These are phyloP conservation scores for Epichloe sylvatica DNA, from an alignment of 2,329 filamentous ascomycete genomes.

Conservation along the genomic window DNA sequence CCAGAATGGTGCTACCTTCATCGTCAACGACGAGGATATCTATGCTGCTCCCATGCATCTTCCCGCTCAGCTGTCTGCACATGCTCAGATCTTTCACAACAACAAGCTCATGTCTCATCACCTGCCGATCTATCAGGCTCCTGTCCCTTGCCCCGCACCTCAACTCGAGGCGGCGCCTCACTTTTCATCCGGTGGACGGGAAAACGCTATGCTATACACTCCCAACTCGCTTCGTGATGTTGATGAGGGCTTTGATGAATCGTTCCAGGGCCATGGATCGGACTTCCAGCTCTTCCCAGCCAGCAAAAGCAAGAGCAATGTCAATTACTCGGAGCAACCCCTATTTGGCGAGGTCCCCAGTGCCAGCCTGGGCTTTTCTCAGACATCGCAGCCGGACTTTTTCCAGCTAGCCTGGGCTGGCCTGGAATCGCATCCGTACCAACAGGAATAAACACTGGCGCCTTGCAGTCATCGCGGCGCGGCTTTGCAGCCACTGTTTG, in stretches of 20 bases:
- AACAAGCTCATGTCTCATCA: slow-evolving; percentile 30
- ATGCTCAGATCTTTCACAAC: slow-evolving; percentile 21
- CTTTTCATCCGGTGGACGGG: slow-evolving; percentile 55
- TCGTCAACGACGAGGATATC: slow-evolving; percentile 46
- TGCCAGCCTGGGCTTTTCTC: slow-evolving; percentile 36
- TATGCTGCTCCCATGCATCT: slow-evolving; percentile 46
- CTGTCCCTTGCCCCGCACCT: slow-evolving; percentile 14
- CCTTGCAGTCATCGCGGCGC: neutral
- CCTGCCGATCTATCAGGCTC: slow-evolving; percentile 21
- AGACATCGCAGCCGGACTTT: slow-evolving; percentile 37
- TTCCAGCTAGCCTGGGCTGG: slow-evolving; percentile 29
- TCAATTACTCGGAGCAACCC: slow-evolving; percentile 30
- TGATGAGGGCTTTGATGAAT: slow-evolving; percentile 53
- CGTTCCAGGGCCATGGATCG: slow-evolving; percentile 28
- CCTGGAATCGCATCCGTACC: slow-evolving; percentile 8
- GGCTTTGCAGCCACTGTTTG: neutral
- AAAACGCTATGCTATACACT: slow-evolving; percentile 55
- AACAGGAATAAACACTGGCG: neutral
- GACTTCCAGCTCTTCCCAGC: slow-evolving; percentile 53
- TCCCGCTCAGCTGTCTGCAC: slow-evolving; percentile 31
- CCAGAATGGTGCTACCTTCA: slow-evolving; percentile 47
- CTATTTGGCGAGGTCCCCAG: slow-evolving; percentile 39
- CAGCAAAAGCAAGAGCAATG: slow-evolving; percentile 25
- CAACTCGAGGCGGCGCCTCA: slow-evolving; percentile 28
- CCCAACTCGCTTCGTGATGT: slow-evolving; percentile 46